These are phyloP conservation scores for Globisporangium paddicum DNA, from an alignment of 352 stramenopile genomes.

Conservation along the genomic window DNA sequence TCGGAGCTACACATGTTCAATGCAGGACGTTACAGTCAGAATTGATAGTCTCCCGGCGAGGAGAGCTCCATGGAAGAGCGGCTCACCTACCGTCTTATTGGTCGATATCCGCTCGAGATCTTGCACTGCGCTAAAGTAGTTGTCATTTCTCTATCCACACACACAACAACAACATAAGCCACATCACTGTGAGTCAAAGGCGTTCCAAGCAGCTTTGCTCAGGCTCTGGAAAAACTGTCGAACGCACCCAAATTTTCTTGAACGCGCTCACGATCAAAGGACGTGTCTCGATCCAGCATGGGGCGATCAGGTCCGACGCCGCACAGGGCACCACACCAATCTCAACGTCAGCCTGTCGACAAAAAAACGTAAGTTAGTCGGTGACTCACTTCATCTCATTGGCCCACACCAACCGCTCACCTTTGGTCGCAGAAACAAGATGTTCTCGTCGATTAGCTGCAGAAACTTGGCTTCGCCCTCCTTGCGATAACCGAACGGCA, in stretches of 20 bases:
- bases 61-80: neutral
- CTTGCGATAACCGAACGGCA: slow-evolving; percentile 52
- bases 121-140: slow-evolving; percentile 46
- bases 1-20: slow-evolving; percentile 24
- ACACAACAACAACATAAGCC: neutral
- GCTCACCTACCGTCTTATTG: slow-evolving; percentile 33
- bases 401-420: too few species aligned
- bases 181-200: neutral
- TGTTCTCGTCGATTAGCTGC: slow-evolving; percentile 42
- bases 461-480: slow-evolving; percentile 66
- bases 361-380: too few species aligned
- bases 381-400: too few species aligned
- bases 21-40: neutral
- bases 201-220: neutral
- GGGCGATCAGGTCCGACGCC: slow-evolving; percentile 37
- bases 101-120: slow-evolving; percentile 61
- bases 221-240: neutral
- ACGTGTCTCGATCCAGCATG: slow-evolving; percentile 63
- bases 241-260: slow-evolving; percentile 54
- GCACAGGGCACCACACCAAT: slow-evolving; percentile 68
- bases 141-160: slow-evolving; percentile 43
- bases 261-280: slow-evolving; percentile 58
- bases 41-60: neutral
- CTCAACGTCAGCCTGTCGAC: slow-evolving; percentile 44
- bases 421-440: slow-evolving; percentile 66